These are phyloP conservation scores for Stropharia rugosoannulata DNA, from an alignment of 768 basidiomycete species.

Conservation along the genomic window DNA sequence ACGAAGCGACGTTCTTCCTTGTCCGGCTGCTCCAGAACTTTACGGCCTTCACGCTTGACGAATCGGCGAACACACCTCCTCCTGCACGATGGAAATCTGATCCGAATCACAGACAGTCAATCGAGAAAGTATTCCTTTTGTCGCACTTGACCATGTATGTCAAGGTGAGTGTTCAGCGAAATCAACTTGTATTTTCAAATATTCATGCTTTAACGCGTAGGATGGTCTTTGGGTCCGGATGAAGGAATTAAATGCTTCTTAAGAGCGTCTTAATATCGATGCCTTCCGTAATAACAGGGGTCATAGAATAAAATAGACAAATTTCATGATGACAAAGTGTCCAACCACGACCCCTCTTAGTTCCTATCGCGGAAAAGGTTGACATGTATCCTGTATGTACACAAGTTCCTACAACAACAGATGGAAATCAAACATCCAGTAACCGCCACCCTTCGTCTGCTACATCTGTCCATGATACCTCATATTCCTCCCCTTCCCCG, in stretches of 20 bases:
- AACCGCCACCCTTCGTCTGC: not conserved
- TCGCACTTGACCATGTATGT: slow-evolving; percentile 46
- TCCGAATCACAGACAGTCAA: slow-evolving; percentile 28
- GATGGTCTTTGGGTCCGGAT: slow-evolving; percentile 30
- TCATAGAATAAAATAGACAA: too few species aligned
- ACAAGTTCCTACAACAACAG: too few species aligned
- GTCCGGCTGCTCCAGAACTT: slow-evolving; percentile 52
- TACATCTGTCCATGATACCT: not conserved
- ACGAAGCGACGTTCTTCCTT: slow-evolving; percentile 55
- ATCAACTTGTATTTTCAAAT: not conserved
- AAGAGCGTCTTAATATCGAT: too few species aligned
- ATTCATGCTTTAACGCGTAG: slow-evolving; percentile 14
- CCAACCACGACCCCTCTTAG: too few species aligned
- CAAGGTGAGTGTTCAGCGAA: slow-evolving; percentile 14
- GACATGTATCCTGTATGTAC: too few species aligned
- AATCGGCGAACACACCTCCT: slow-evolving; percentile 36
- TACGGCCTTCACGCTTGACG: slow-evolving; percentile 33
- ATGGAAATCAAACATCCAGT: not conserved
- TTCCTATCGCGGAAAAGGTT: too few species aligned
- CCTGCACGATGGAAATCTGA: slow-evolving; percentile 43
- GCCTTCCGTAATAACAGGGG: too few species aligned
- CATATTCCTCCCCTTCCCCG: not conserved
- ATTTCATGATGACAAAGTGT: too few species aligned
- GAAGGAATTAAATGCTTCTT: slow-evolving; percentile 15
- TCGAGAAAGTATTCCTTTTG: slow-evolving; percentile 35